Conservation (phyloP, 495 filamentous ascomycete genomes). For the Hypoxylon subgilvum region DNA sequence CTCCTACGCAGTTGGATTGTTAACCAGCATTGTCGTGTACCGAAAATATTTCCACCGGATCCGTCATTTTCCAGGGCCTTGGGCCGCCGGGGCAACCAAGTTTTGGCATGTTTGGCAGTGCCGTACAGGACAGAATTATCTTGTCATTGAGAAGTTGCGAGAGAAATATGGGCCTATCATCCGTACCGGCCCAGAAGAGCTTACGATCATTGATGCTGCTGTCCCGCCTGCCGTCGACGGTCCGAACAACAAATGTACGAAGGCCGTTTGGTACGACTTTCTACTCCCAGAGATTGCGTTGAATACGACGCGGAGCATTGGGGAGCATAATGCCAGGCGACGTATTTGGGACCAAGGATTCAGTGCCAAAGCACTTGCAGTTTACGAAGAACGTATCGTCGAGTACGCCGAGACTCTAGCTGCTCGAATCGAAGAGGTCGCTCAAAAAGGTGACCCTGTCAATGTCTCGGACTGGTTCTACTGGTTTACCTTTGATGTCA, state of each 20-base stretch:
- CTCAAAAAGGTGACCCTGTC: conserved; percentile 20
- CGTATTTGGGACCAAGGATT: conserved; percentile 45
- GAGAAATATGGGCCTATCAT: conserved; percentile 47
- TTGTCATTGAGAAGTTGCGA: conserved; percentile 41
- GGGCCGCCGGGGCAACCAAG: conserved; percentile 46
- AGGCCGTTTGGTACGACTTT: conserved; percentile 52
- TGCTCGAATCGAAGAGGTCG: conserved; percentile 30
- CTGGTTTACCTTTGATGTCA: conserved; percentile 52
- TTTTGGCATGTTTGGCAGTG: conserved; percentile 45
- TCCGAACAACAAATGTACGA: conserved; percentile 40
- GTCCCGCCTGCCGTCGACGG: conserved; percentile 42
- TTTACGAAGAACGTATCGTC: conserved; percentile 27
- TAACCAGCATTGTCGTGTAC: conserved; percentile 55
- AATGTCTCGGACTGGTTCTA: conserved; percentile 42
- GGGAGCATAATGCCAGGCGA: conserved; percentile 40
- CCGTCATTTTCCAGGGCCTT: conserved; percentile 53
- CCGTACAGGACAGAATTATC: conserved; percentile 41
- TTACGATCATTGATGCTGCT: conserved; percentile 46
- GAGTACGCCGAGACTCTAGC: conserved; percentile 41
- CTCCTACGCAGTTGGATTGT: conserved; percentile 41
- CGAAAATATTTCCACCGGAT: conserved; percentile 54
- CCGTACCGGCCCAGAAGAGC: conserved; percentile 45
- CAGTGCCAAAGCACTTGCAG: conserved; percentile 33
- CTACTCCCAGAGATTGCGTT: conserved; percentile 41
- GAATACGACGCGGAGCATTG: conserved; percentile 40